Conservation (phyloP, 352 stramenopile genomes). For the Pythium chondricola region DNA sequence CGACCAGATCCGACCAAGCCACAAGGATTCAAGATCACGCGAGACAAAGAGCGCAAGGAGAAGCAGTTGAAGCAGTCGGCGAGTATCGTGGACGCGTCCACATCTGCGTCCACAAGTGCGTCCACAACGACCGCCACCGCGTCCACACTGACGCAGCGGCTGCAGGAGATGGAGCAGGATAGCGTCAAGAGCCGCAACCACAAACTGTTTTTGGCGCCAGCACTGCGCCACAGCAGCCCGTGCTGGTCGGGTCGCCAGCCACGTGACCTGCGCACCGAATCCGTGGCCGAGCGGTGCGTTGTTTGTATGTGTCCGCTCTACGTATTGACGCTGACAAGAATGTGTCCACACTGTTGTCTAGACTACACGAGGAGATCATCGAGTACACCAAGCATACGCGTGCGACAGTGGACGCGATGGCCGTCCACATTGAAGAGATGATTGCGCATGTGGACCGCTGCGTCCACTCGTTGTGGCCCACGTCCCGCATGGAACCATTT, state of each 20-base stretch:
- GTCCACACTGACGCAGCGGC: neutral
- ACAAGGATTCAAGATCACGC: conserved; percentile 22
- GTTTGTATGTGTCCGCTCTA: neutral
- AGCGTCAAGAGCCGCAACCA: conserved; percentile 70
- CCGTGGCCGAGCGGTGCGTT: conserved; percentile 15
- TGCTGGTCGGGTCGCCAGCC: conserved; percentile 10
- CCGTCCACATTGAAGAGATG: conserved; percentile 79
- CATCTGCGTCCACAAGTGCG: neutral
- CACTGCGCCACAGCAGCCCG: conserved; percentile 3
- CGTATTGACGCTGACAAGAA: neutral
- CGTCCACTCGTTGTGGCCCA: conserved; percentile 64
- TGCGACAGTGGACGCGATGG: conserved; percentile 63
- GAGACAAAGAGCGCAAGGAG: conserved; percentile 31
- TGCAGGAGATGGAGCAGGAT: conserved; percentile 32
- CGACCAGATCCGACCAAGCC: conserved; percentile 14
- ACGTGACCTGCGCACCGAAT: conserved; percentile 5
- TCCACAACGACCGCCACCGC: neutral
- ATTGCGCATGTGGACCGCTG: conserved; percentile 66
- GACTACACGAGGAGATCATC: conserved; percentile 75
- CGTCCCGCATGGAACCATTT: conserved; percentile 75
- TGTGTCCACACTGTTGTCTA: conserved; percentile 1
- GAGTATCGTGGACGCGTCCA: neutral
- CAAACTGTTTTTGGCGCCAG: conserved; percentile 50
- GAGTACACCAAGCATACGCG: conserved; percentile 72
- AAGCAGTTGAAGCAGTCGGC: conserved; percentile 17